phyloP scores from a whole-genome alignment of 2,329 filamentous ascomycete species.

The Colletotrichum orbiculare region DNA sequence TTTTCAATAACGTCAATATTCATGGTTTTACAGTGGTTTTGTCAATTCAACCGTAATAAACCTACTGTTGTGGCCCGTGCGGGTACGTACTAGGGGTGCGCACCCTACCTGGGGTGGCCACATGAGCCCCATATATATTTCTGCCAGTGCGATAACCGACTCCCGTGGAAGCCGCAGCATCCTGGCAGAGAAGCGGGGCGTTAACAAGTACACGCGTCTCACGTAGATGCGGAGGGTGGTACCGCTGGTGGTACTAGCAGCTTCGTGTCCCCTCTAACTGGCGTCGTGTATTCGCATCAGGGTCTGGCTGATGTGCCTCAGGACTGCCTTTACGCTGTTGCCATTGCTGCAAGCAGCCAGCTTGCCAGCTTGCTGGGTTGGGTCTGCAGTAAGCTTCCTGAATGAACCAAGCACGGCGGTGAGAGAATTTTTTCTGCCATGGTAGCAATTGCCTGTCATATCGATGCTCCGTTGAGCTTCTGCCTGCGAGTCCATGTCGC shows the following conservation, averaged over 20 bases:
- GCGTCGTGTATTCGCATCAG: conserved; percentile 13
- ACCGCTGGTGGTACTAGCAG: conserved; percentile 20
- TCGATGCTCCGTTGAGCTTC: too few species aligned
- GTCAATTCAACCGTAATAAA: too few species aligned
- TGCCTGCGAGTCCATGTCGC: too few species aligned
- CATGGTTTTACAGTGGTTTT: too few species aligned
- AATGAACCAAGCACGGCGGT: conserved; percentile 12
- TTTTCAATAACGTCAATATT: too few species aligned
- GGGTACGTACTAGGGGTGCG: too few species aligned
- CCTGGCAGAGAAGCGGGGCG: conserved; percentile 26
- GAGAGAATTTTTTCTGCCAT: too few species aligned
- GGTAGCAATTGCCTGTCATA: not conserved
- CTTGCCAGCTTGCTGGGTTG: conserved; percentile 9
- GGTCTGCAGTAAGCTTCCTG: conserved; percentile 29
- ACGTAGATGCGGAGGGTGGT: conserved; percentile 24
- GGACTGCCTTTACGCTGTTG: not conserved
- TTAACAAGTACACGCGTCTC: conserved; percentile 34
- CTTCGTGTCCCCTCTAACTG: conserved; percentile 14
- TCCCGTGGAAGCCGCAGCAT: conserved; percentile 31
- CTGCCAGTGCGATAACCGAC: too few species aligned
- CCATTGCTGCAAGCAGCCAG: not conserved
- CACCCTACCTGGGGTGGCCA: too few species aligned
- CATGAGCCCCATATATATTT: too few species aligned
- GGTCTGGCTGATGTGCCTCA: conserved; percentile 18
- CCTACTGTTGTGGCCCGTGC: too few species aligned